These are phyloP conservation scores for Parachaetomium inaequale DNA, from an alignment of 495 filamentous ascomycete species.

Conservation along the genomic window DNA sequence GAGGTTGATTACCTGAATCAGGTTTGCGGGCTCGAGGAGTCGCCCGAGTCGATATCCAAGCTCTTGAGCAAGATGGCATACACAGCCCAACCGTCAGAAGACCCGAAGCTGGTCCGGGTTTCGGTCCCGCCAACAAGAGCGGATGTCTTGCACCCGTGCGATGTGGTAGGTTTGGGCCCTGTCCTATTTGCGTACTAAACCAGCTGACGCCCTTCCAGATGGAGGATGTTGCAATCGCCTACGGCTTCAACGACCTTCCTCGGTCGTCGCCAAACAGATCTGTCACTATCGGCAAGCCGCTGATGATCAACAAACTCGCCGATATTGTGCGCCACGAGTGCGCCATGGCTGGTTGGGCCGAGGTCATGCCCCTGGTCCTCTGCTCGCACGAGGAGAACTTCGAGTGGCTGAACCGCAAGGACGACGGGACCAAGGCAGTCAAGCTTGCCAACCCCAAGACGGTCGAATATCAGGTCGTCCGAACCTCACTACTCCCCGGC, in stretches of 20 bases:
- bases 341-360: slow-evolving; percentile 92
- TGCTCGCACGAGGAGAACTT: slow-evolving; percentile 99
- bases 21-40: slow-evolving; percentile 76
- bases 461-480: slow-evolving; percentile 91
- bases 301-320: slow-evolving; percentile 87
- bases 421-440: slow-evolving; percentile 82
- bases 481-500: slow-evolving; percentile 83
- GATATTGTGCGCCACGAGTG: slow-evolving; percentile 89
- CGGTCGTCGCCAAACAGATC: slow-evolving; percentile 76
- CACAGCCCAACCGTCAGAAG: slow-evolving; percentile 65
- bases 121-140: slow-evolving; percentile 83
- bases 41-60: slow-evolving; percentile 65
- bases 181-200: not conserved
- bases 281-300: slow-evolving; percentile 78
- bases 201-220: slow-evolving; percentile 45
- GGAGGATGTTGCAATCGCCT: slow-evolving; percentile 94
- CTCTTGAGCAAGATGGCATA: slow-evolving; percentile 85
- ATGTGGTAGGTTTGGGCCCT: slow-evolving; percentile 52
- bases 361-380: slow-evolving; percentile 93
- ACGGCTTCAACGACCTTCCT: slow-evolving; percentile 93
- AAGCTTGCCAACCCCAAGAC: slow-evolving; percentile 95
- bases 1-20: slow-evolving; percentile 89
- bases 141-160: slow-evolving; percentile 91
- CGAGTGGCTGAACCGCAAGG: slow-evolving; percentile 85
- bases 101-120: slow-evolving; percentile 68